Percentiles rank a stretch among this genome's conserved stretches.
Evolutionary conservation across 257 asterid species (phyloP).

Genomic region (Jacaranda copaia): DNA sequence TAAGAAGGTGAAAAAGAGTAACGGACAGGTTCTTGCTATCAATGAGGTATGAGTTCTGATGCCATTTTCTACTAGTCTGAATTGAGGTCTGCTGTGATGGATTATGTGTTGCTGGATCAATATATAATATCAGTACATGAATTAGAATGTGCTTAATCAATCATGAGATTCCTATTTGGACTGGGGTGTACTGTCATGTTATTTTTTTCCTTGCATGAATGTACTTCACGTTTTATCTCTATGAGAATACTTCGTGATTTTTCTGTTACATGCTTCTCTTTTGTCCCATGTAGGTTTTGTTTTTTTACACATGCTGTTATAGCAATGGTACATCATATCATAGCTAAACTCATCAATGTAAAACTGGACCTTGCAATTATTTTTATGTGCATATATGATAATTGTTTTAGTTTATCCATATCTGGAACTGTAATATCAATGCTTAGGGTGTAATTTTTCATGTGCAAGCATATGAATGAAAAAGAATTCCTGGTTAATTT

Average conservation of each 20-base stretch:
- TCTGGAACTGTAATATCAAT: neutral
- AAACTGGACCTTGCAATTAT: too few species aligned
- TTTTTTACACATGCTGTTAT: neutral
- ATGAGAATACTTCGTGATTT: neutral
- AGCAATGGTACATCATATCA: neutral
- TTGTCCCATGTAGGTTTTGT: neutral
- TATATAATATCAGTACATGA: neutral
- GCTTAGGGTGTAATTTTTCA: neutral
- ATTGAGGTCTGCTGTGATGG: neutral
- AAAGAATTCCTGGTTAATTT: neutral
- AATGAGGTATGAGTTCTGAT: conserved; percentile 62
- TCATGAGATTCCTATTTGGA: neutral
- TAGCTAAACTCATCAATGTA: neutral
- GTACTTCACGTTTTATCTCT: neutral
- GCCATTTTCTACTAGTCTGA: neutral
- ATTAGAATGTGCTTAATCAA: neutral
- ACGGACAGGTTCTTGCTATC: conserved; percentile 87
- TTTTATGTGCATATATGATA: too few species aligned
- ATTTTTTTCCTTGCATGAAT: neutral
- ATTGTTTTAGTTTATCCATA: neutral
- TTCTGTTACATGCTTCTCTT: neutral
- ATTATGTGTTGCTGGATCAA: neutral
- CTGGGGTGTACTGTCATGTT: neutral
- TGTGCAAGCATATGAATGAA: neutral
- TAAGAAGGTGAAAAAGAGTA: conserved; percentile 91